Conservation (phyloP, 2,329 filamentous ascomycete species). For the Alternaria incomplexa region DNA sequence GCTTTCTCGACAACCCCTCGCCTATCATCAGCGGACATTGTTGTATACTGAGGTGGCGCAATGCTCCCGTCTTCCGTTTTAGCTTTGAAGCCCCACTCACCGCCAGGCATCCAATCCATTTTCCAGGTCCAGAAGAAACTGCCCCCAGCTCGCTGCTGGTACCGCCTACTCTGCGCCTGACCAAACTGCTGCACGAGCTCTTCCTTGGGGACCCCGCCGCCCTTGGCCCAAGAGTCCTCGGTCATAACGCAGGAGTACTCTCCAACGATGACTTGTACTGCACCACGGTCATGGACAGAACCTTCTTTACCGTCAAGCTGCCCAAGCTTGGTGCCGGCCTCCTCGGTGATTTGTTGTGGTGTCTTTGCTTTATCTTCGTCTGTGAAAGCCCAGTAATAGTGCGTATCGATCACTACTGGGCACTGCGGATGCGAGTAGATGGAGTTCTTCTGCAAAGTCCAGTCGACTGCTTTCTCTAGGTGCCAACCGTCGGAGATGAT, state of each 20-base stretch:
- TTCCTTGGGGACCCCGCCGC: slow-evolving; percentile 42
- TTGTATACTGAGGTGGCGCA: slow-evolving; percentile 44
- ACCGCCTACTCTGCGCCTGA: slow-evolving; percentile 55
- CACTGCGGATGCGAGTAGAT: slow-evolving; percentile 40
- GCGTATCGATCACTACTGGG: slow-evolving; percentile 64
- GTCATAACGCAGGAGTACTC: slow-evolving; percentile 66
- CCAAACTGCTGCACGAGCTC: slow-evolving; percentile 56
- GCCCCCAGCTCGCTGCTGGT: slow-evolving; percentile 58
- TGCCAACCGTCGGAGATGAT: slow-evolving; percentile 67
- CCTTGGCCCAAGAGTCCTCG: slow-evolving; percentile 56
- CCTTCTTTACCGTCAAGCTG: slow-evolving; percentile 57
- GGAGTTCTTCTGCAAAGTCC: slow-evolving; percentile 52
- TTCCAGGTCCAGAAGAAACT: slow-evolving; percentile 67
- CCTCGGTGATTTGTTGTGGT: slow-evolving; percentile 59
- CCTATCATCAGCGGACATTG: slow-evolving; percentile 17
- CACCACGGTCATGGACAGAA: slow-evolving; percentile 57
- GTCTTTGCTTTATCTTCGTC: slow-evolving; percentile 58
- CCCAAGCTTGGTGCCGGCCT: slow-evolving; percentile 52
- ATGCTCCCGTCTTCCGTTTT: slow-evolving; percentile 56
- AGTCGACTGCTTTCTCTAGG: slow-evolving; percentile 54
- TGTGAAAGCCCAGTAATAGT: slow-evolving; percentile 66
- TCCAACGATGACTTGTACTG: slow-evolving; percentile 60
- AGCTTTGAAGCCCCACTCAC: slow-evolving; percentile 65
- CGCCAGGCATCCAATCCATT: slow-evolving; percentile 68
- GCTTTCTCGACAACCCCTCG: slow-evolving; percentile 48